Base-by-base conservation (phyloP, 2,329 filamentous ascomycete species). In the Trichophyton mentagrophytes region DNA sequence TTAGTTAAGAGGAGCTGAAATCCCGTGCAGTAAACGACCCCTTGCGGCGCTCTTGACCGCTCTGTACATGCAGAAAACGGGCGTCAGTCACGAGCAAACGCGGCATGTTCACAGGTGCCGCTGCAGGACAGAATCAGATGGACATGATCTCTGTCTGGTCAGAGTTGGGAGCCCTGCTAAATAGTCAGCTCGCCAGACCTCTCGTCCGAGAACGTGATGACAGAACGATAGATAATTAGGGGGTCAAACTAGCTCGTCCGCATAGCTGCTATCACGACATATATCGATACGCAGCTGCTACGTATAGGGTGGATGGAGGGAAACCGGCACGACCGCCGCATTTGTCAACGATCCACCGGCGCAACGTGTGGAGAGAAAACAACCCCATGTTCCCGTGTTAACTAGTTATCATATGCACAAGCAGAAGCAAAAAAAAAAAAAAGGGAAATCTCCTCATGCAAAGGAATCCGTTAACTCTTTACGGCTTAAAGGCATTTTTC, bases 291-390 rank as follows among this genome's bases (percentile, higher is more conserved):
- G 9, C 44, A 47, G n/a, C 1, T 25, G 25, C 20, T 9, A 47
- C 25, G 17, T 47, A 47, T 47, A 47, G n/a, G 11, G 7, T 47
- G 44, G 9, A 3, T 17, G 44, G n/a, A 25, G 44, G 9, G 44
- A 25, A 11, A 9, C 11, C 33, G n/a, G 30, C 7, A 57, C 8
- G 4, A 3, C 33, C 11, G 30, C 55, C 55, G 55, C 55, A 57
- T 57, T 57, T 57, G 55, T 57, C 55, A 57, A 40, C 27, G 55
- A 57, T 57, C 55, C 30, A 7, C 55, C 25, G 3, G 20, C 38
- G 13, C 22, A 20, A 40, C 33, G 17, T 17, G 55, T 57, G 55
- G 55, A 25, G 33, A 40, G 20, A 57, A 57, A 44, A 40, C 38
- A 57, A 57, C 17, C 30, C 33, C 17, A 17, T 20, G 13, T n/a